These are phyloP conservation scores for Spongiforma sp. DNA, from an alignment of 1,284 basidiomycete genomes.

Conservation along the genomic window DNA sequence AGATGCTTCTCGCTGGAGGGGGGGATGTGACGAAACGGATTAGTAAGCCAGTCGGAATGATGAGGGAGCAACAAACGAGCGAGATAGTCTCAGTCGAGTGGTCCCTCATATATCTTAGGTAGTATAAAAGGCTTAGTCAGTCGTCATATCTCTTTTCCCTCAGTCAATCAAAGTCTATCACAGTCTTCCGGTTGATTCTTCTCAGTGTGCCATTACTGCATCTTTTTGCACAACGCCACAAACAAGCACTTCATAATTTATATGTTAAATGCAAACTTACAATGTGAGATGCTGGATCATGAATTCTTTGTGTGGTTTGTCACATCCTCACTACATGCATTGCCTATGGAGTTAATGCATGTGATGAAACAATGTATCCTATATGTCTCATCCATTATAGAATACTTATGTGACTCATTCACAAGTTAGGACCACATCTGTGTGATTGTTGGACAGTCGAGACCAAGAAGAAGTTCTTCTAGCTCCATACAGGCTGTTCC, in stretches of 20 bases:
- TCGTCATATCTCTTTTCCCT: no score
- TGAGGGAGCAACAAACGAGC: no score
- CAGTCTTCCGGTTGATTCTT: no score
- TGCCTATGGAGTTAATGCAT: constrained; percentile 31
- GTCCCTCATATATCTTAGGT: no score
- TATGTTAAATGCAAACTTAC: constrained; percentile 27
- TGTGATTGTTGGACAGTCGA: not conserved
- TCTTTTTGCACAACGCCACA: no score
- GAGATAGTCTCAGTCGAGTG: no score
- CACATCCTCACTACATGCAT: constrained; percentile 34
- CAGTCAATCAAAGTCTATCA: no score
- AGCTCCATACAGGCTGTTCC: not conserved
- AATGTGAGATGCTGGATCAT: constrained; percentile 21
- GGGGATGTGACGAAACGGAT: no score
- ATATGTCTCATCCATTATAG: not conserved
- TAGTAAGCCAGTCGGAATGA: no score
- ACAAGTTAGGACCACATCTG: not conserved
- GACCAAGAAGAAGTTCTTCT: not conserved
- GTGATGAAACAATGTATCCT: constrained; percentile 26
- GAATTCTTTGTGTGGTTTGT: constrained; percentile 38
- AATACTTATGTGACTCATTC: not conserved
- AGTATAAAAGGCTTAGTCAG: no score
- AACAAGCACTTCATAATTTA: constrained; percentile 38
- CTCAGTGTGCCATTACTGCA: no score
- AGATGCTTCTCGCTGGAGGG: no score